Evolutionary conservation across 2,329 filamentous ascomycete genomes (phyloP).

Genomic region (Graphilbum fragrans): DNA sequence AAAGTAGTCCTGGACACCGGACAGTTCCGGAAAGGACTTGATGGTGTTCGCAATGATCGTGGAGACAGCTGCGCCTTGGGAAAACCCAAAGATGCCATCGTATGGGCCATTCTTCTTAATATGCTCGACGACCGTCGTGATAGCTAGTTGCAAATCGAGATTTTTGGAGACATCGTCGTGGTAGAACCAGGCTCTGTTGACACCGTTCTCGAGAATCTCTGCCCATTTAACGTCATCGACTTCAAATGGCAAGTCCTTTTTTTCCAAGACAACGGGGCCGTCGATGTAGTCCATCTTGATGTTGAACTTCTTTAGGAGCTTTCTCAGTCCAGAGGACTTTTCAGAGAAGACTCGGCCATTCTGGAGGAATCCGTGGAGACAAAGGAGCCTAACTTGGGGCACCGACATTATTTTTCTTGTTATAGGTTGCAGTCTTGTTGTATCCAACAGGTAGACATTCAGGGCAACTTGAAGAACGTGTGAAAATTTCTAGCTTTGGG

Average conservation of each 20-base stretch:
- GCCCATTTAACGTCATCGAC: constrained; percentile 5
- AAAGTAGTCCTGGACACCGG: constrained; percentile 3
- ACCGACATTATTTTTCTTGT: neutral
- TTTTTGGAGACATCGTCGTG: constrained; percentile 6
- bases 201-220: neutral
- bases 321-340: constrained; percentile 4
- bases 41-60: constrained; percentile 5
- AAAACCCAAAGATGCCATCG: constrained; percentile 5
- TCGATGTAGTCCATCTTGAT: constrained; percentile 5
- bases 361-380: constrained; percentile 5
- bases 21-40: constrained; percentile 1
- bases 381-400: constrained; percentile 1
- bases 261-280: constrained; percentile 4
- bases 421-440: neutral
- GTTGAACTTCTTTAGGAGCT: constrained; percentile 5
- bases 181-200: constrained; percentile 6
- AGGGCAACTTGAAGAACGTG: neutral
- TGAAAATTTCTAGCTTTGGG: neutral
- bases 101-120: constrained; percentile 4
- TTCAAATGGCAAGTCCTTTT: constrained; percentile 5
- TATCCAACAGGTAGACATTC: neutral
- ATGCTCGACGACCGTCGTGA: constrained; percentile 3
- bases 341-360: constrained; percentile 4
- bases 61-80: constrained; percentile 4
- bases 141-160: neutral